These are phyloP conservation scores for Chaetomium fimeti DNA, from an alignment of 495 filamentous ascomycete species.

Conservation along the genomic window DNA sequence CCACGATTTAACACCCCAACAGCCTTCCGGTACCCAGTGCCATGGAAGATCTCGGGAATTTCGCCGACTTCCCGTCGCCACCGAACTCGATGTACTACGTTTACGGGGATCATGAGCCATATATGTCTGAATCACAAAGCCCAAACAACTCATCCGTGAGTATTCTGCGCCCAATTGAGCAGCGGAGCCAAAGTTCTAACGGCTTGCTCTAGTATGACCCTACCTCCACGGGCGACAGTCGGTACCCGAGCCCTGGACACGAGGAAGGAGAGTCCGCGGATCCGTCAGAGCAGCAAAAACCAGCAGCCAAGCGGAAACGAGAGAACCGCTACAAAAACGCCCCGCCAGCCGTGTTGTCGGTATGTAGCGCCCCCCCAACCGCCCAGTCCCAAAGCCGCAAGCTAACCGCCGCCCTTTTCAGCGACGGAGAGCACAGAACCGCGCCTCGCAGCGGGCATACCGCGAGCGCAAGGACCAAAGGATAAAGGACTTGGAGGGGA, in stretches of 20 bases:
- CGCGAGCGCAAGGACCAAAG: constrained; percentile 82
- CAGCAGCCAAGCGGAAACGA: constrained; percentile 46
- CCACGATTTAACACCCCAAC: neutral
- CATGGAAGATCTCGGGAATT: constrained; percentile 38
- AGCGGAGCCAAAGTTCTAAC: constrained; percentile 14
- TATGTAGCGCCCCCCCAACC: constrained; percentile 31
- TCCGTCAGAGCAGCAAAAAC: constrained; percentile 33
- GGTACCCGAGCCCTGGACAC: constrained; percentile 42
- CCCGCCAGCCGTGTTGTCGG: constrained; percentile 48
- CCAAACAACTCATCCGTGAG: constrained; percentile 43
- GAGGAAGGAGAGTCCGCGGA: constrained; percentile 46
- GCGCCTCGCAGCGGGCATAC: constrained; percentile 71
- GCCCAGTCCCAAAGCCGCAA: neutral
- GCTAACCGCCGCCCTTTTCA: constrained; percentile 33
- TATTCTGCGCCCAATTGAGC: neutral
- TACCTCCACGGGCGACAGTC: constrained; percentile 31
- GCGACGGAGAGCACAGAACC: constrained; percentile 59
- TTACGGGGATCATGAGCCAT: constrained; percentile 43
- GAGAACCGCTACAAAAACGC: constrained; percentile 54
- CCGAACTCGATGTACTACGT: constrained; percentile 38
- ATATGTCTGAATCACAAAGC: constrained; percentile 45
- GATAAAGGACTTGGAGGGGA: constrained; percentile 75
- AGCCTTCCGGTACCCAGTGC: neutral
- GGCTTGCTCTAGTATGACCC: constrained; percentile 36
- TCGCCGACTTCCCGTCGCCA: constrained; percentile 39